Evolutionary conservation across 805 yeast species (phyloP), one percentile per base, ranked within the genome.

Genomic region (Dipodascus albidus): DNA sequence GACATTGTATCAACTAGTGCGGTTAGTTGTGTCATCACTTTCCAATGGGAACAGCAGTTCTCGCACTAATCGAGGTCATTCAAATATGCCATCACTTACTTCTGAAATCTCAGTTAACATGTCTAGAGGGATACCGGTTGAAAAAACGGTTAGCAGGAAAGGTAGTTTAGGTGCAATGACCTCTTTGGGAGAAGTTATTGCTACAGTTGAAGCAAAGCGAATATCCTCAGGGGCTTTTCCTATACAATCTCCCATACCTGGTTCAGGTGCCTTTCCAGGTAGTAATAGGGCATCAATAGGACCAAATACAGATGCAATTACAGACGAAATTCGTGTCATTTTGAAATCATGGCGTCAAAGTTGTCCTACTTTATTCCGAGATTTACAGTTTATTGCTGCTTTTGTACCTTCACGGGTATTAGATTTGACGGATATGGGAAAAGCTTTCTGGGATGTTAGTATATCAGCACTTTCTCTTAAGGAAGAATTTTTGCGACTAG

Each of bases 371-470:
- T 54, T 68, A 23, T 68, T 62, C 50, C 54, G 69, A 15, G 72
- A 68, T 51, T 54, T 68, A 31, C 71, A 68, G 52, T 55, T 64
- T 20, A 61, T 68, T 35, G 62, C 70, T 1, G 60, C 68, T 3
- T 61, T 67, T 51, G 67, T 66, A 1, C 65, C 68, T 3, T 57
- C 66, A 1, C 52, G 52, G 15, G 55, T 60, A 6, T 58, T 67
- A 27, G 69, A 65, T 24, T 27, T 60, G 54, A 62, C 62, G 2
- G 65, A 62, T 47, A 55, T 55, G 4, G 67, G 67, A 33, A 62
- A 62, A 50, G 67, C 68, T n/a, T 68, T 68, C 49, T 65, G 68
- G 63, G 71, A 68, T 49, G 70, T 68, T 17, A 60, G 64, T 33
- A 61, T 65, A 35, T 70, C 70, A 2, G 70, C 70, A 3, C 51